Conservation (phyloP, 768 basidiomycete genomes). For the Paxillus involutus region DNA sequence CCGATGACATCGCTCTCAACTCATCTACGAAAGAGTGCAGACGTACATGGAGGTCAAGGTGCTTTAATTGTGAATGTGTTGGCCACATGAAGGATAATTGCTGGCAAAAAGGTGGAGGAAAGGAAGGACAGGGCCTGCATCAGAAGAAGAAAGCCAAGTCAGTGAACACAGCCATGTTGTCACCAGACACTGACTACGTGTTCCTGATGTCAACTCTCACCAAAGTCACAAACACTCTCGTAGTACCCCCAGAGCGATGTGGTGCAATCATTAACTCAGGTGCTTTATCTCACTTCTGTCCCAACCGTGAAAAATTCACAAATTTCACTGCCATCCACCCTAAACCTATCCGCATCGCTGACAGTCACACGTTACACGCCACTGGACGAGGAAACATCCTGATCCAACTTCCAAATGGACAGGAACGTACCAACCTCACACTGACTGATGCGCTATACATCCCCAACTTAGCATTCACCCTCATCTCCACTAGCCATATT, state of each 20-base stretch:
- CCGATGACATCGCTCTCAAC: not conserved
- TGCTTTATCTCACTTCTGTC: not conserved
- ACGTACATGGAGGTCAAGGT: not conserved
- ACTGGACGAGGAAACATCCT: slow-evolving; percentile 32
- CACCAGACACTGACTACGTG: not conserved
- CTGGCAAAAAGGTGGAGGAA: slow-evolving; percentile 34
- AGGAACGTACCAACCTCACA: not conserved
- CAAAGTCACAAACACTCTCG: not conserved
- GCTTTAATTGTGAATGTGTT: slow-evolving; percentile 24
- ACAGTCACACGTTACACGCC: slow-evolving; percentile 30
- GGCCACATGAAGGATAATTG: slow-evolving; percentile 30
- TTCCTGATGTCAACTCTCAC: not conserved
- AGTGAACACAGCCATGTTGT: not conserved
- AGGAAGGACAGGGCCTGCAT: slow-evolving; percentile 35
- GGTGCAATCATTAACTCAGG: slow-evolving; percentile 1
- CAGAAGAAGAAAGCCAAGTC: slow-evolving; percentile 16
- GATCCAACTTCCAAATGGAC: slow-evolving; percentile 26
- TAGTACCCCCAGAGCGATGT: not conserved
- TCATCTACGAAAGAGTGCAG: not conserved
- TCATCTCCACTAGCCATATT: not conserved
- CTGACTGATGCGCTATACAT: not conserved
- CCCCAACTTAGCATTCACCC: slow-evolving; percentile 2
- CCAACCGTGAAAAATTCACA: not conserved
- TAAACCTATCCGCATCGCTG: slow-evolving; percentile 13
- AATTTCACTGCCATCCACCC: not conserved